phyloP scores from a whole-genome alignment of 78 protist species.

The Guillardia theta region DNA sequence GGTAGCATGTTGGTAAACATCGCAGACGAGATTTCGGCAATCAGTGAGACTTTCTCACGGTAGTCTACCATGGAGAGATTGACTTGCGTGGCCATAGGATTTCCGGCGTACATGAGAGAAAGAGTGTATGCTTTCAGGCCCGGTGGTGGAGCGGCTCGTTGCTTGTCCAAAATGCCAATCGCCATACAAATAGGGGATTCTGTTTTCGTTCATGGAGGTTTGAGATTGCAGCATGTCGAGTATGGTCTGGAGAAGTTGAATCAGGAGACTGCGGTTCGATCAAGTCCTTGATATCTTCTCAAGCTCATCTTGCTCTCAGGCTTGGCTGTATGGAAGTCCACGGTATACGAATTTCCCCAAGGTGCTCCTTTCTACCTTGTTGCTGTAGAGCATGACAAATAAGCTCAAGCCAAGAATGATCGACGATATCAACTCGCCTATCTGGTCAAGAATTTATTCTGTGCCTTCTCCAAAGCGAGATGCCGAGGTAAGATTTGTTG shows the following conservation, averaged over 20 bases:
- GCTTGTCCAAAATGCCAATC: neutral
- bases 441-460: neutral
- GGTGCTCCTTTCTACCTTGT: too few species aligned
- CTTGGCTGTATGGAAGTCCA: too few species aligned
- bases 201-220: neutral
- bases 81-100: neutral
- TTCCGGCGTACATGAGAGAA: neutral
- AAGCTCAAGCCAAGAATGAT: neutral
- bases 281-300: neutral
- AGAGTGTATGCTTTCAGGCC: conserved; percentile 32
- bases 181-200: conserved; percentile 17
- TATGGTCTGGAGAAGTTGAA: conserved; percentile 14
- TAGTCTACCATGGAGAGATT: neutral
- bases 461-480: neutral
- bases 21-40: neutral
- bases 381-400: too few species aligned
- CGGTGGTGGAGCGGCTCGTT: neutral
- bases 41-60: neutral
- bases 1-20: neutral
- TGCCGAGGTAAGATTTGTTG: too few species aligned
- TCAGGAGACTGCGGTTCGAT: neutral
- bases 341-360: too few species aligned
- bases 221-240: neutral
- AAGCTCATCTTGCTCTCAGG: neutral
- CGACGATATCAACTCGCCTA: conserved; percentile 23